These are phyloP conservation scores for Pochonia chlamydosporia DNA, from an alignment of 2,329 filamentous ascomycete species.

Conservation along the genomic window DNA sequence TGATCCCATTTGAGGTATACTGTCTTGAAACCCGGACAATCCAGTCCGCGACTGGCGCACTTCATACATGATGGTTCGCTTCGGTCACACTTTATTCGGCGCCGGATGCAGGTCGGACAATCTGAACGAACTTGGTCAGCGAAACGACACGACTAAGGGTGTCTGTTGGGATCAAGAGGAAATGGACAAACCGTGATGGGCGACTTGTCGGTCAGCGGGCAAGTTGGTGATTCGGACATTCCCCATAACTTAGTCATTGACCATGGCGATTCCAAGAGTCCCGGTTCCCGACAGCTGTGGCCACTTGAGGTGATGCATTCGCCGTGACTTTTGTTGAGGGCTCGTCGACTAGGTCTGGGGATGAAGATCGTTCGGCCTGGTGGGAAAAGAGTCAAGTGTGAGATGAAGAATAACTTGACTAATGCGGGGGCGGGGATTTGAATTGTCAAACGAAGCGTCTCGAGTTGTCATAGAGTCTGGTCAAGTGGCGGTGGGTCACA, in stretches of 20 bases:
- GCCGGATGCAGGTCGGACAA: slow-evolving; percentile 13
- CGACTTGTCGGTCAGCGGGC: slow-evolving; percentile 10
- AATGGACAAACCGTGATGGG: slow-evolving; percentile 10
- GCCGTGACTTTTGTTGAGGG: no score
- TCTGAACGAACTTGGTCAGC: slow-evolving; percentile 6
- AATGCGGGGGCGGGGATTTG: no score
- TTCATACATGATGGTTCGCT: slow-evolving; percentile 14
- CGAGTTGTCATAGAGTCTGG: no score
- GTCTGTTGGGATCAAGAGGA: neutral
- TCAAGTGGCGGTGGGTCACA: no score
- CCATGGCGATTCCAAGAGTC: neutral
- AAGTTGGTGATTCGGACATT: slow-evolving; percentile 15
- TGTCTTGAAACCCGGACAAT: slow-evolving; percentile 14
- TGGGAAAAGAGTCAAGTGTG: no score
- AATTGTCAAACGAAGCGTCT: no score
- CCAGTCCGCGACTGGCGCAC: slow-evolving; percentile 12
- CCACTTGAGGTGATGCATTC: neutral
- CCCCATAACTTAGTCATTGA: neutral
- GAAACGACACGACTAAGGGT: no score
- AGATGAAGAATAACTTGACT: no score
- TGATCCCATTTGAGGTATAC: slow-evolving; percentile 15
- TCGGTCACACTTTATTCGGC: slow-evolving; percentile 16
- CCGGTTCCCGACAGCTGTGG: no score
- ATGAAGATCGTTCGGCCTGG: no score
- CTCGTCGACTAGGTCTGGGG: no score